A percentile compares a stretch with the other conserved stretches of the same genome.
phyloP scores from a whole-genome alignment of 306 rosid species.

The Fragaria ananassa region DNA sequence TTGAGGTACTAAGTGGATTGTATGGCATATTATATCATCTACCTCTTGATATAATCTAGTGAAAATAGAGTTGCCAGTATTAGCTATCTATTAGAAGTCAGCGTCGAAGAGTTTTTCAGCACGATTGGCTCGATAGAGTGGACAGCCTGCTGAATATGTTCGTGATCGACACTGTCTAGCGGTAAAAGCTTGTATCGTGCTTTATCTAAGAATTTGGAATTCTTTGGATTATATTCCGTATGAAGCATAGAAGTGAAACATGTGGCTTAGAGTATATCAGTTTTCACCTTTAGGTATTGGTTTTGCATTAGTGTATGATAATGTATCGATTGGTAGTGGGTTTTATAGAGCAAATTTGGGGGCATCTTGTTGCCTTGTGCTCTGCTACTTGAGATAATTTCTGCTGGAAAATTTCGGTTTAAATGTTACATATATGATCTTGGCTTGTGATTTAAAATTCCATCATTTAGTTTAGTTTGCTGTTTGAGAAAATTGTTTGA shows the following conservation, averaged over 20 bases:
- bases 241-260: background rate
- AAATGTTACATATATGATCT: background rate
- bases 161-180: background rate
- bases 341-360: background rate
- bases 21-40: background rate
- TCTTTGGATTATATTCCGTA: background rate
- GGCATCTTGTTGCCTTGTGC: background rate
- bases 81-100: background rate
- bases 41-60: background rate
- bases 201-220: background rate
- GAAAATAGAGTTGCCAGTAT: background rate
- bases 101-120: background rate
- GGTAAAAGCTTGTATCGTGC: background rate
- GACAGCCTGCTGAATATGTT: background rate
- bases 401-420: slow-evolving; percentile 3
- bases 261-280: background rate
- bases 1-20: background rate
- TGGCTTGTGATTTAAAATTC: background rate
- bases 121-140: background rate
- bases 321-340: background rate
- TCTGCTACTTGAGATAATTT: slow-evolving; percentile 1
- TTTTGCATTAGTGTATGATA: background rate
- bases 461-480: background rate
- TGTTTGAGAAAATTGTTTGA: background rate
- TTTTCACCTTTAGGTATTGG: background rate